phyloP scores from a whole-genome alignment of 1,284 basidiomycete species.

The Naganishia albida region DNA sequence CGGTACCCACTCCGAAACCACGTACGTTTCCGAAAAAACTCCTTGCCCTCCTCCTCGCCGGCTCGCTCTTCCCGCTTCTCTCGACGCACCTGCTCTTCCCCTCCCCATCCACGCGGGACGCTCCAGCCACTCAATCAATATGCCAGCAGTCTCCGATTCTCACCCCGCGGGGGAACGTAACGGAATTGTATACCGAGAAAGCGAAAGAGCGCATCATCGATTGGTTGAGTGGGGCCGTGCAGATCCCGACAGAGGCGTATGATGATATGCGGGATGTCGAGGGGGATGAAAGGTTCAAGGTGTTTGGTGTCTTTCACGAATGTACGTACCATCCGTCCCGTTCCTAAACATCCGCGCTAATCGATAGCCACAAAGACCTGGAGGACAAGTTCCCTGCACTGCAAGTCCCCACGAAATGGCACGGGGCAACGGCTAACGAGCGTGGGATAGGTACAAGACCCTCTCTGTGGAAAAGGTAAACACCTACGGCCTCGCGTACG shows the following conservation, averaged over 20 bases:
- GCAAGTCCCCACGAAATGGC: conserved; percentile 35
- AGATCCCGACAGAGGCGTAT: conserved; percentile 52
- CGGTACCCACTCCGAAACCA: no score
- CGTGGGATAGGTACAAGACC: conserved; percentile 54
- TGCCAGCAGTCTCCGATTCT: conserved; percentile 33
- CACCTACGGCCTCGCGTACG: conserved; percentile 66
- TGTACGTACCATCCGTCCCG: conserved; percentile 39
- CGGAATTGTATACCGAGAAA: conserved; percentile 21
- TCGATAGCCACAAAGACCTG: conserved; percentile 39
- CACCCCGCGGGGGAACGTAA: conserved; percentile 22
- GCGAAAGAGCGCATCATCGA: conserved; percentile 40
- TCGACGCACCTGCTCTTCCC: neutral
- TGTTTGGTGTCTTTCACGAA: conserved; percentile 50
- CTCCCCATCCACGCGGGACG: neutral
- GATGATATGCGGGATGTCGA: conserved; percentile 53
- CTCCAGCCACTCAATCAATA: conserved; percentile 3
- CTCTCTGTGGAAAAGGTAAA: conserved; percentile 64
- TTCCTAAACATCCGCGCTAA: neutral
- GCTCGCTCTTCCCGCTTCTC: neutral
- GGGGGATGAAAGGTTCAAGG: conserved; percentile 51
- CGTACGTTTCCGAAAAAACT: neutral
- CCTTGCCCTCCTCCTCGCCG: neutral
- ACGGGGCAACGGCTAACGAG: neutral
- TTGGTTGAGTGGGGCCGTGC: conserved; percentile 47
- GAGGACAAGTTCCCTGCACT: conserved; percentile 49